Base-by-base conservation (phyloP, 2,329 filamentous ascomycete genomes). In the Aureobasidium uvarum region DNA sequence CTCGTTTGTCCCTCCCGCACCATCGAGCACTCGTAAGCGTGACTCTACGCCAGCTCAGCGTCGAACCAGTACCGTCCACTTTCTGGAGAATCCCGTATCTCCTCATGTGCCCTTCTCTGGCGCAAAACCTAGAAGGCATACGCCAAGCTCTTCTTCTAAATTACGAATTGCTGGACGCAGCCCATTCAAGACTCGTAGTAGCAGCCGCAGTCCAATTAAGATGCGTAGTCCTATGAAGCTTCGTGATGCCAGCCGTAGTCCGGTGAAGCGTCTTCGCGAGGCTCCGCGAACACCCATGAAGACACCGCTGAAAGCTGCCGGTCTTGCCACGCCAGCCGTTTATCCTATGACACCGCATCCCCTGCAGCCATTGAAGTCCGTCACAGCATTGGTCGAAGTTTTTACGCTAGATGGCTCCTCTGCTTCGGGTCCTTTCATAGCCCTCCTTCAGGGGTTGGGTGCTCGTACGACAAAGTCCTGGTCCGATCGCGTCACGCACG, bases 321-420 rank as follows among this genome's bases (percentile, higher is more conserved):
- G 71, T 6, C 68, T 66, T 10, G 69, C 69, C 59, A 74, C 72
- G 36, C 66, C 68, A 23, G 73, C 73, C 5, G 68, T 67, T 7
- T 70, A 67, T 2, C 71, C 74, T 6, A 74, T 76, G 72, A 77
- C 75, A 2, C 75, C 75, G 31, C 75, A 77, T 56, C 74, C 75
- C 18, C 52, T 68, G 38, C 72, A 72, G 13, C 75, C 75, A 2
- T 67, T 77, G 16, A 69, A 70, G 14, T 71, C 71, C 18, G 72
- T 76, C 2, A 67, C 74, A 18, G 73, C 74, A 28, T 69, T 76
- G 38, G 74, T 76, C 13, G 74, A 76, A 59, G 71, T 77, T 33
- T 77, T 72, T 69, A 76, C 74, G 3, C 71, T 72, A 18, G 74
- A 76, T 48, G 74, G 74, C 25, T 71, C 72, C 13, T 74, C 73